Conservation (phyloP, 106 monocot genomes). For the Narthecium ossifragum region DNA sequence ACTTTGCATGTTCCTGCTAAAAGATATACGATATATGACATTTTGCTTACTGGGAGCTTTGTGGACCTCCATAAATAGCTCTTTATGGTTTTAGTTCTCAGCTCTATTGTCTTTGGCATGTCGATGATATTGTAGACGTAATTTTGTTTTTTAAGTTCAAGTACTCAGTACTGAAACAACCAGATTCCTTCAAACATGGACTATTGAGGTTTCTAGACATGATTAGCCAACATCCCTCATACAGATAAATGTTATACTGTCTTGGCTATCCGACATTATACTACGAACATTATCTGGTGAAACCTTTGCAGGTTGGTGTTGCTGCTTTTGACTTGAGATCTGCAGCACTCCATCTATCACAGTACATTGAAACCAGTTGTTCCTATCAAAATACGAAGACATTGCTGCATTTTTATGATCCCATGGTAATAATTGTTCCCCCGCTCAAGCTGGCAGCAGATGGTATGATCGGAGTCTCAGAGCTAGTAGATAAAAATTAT, state of each 20-base stretch:
- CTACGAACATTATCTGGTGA: background rate
- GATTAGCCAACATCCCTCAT: too few relatives aligned
- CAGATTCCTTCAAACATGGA: too few relatives aligned
- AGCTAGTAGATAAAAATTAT: constrained; percentile 77
- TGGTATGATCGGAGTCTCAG: constrained; percentile 90
- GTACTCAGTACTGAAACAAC: too few relatives aligned
- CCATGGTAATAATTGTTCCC: constrained; percentile 76
- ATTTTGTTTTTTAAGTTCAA: background rate
- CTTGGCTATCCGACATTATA: background rate
- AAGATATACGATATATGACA: background rate
- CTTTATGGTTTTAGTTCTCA: background rate
- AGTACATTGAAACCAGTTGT: constrained; percentile 96
- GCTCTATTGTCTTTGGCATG: background rate
- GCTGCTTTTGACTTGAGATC: constrained; percentile 98
- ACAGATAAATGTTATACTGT: background rate
- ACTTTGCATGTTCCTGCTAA: background rate
- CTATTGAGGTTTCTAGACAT: background rate
- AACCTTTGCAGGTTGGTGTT: constrained; percentile 69
- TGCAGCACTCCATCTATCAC: constrained; percentile 90
- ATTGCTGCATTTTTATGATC: constrained; percentile 88
- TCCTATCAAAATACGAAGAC: constrained; percentile 99
- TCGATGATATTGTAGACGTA: background rate
- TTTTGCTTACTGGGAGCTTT: background rate
- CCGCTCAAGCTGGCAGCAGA: constrained; percentile 81
- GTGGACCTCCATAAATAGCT: background rate